Evolutionary conservation across 2,329 filamentous ascomycete species (phyloP).

Genomic region (Chaetomiaceae sp.): DNA sequence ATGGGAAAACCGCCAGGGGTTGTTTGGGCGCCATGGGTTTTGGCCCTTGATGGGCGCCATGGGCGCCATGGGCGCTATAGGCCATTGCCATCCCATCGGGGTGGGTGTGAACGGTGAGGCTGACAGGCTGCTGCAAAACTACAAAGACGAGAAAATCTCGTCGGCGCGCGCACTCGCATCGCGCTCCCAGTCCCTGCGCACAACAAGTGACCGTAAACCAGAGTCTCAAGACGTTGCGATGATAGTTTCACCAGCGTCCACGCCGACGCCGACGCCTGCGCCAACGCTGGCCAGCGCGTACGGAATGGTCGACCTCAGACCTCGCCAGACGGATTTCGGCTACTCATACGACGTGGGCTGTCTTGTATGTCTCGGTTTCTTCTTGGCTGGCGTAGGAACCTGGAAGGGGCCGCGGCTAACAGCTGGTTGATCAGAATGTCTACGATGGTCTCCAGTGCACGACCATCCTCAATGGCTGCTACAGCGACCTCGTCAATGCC

Average conservation of each 20-base stretch:
- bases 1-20: not conserved
- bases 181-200: not conserved
- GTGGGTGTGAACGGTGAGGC: too few relatives aligned
- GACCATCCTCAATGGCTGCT: constrained; percentile 21
- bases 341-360: constrained; percentile 10
- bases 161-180: not conserved
- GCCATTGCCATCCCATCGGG: too few relatives aligned
- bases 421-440: not conserved
- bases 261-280: constrained; percentile 17
- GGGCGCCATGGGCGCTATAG: too few relatives aligned
- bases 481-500: not conserved
- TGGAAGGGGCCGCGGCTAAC: not conserved
- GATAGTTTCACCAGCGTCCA: constrained; percentile 9
- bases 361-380: not conserved
- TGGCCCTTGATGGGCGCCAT: not conserved
- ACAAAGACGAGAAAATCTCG: not conserved
- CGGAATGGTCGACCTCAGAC: constrained; percentile 8
- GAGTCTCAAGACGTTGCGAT: constrained; percentile 2
- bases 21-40: not conserved
- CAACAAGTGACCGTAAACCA: not conserved
- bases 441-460: constrained; percentile 16
- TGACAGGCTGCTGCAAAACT: too few relatives aligned
- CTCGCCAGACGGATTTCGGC: constrained; percentile 13
- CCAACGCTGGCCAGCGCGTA: constrained; percentile 16
- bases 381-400: not conserved